phyloP scores from a whole-genome alignment of 2,329 filamentous ascomycete genomes.

The Aspergillus fumigatus region DNA sequence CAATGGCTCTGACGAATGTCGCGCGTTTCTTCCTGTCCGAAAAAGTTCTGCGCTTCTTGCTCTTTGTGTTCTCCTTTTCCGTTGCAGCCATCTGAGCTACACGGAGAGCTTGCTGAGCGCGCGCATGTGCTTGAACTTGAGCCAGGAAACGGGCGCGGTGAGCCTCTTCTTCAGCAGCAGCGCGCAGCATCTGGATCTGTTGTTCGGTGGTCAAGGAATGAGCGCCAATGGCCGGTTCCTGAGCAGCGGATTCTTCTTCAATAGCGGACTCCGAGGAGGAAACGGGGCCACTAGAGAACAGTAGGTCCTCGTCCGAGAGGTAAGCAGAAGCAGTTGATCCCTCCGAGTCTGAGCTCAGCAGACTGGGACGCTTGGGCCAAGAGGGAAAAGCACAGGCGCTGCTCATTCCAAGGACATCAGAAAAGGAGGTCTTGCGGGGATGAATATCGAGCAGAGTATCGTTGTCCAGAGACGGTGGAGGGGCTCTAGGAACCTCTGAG shows the following conservation, averaged over 20 bases:
- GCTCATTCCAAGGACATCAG: conserved; percentile 33
- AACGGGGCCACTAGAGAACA: conserved; percentile 31
- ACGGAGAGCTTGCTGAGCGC: conserved; percentile 37
- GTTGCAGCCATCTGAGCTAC: conserved; percentile 26
- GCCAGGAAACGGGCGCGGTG: conserved; percentile 35
- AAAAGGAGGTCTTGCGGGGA: conserved; percentile 41
- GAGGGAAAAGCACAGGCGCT: conserved; percentile 42
- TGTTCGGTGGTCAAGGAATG: conserved; percentile 36
- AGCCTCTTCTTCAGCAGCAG: conserved; percentile 33
- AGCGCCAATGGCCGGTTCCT: conserved; percentile 19
- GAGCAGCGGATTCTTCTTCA: conserved; percentile 24
- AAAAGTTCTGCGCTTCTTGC: conserved; percentile 27
- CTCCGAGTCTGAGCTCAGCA: conserved; percentile 30
- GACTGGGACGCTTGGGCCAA: conserved; percentile 40
- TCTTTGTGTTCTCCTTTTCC: conserved; percentile 25
- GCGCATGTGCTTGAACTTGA: conserved; percentile 39
- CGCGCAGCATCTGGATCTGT: conserved; percentile 35
- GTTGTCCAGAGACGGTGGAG: conserved; percentile 36
- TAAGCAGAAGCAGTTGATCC: conserved; percentile 33
- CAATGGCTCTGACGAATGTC: conserved; percentile 2
- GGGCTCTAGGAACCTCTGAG: conserved; percentile 30
- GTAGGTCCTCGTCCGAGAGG: conserved; percentile 39
- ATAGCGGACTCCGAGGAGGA: conserved; percentile 21
- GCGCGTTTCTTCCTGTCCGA: conserved; percentile 24
- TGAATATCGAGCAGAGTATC: conserved; percentile 38